A percentile compares a stretch with the other conserved stretches of the same genome.
phyloP scores from a whole-genome alignment of 768 basidiomycete species.

The Galerina sulciceps region DNA sequence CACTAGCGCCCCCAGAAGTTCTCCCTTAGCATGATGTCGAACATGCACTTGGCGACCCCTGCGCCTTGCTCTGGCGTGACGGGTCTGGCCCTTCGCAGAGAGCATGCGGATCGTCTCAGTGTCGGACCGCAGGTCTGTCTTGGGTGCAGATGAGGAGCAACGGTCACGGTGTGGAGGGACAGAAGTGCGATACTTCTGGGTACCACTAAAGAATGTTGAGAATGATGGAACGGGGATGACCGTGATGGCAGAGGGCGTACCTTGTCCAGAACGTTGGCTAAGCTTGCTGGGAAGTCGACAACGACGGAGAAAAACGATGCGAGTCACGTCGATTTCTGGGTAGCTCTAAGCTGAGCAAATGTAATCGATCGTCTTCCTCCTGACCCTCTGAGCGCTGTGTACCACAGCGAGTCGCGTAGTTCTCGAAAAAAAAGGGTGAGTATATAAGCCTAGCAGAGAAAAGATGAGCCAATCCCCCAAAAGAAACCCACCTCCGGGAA shows the following conservation, averaged over 20 bases:
- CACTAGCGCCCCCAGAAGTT: constrained; percentile 85
- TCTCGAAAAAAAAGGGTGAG: no score
- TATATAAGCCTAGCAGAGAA: no score
- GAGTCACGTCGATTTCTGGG: no score
- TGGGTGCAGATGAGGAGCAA: constrained; percentile 93
- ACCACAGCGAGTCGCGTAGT: no score
- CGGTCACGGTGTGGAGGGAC: constrained; percentile 84
- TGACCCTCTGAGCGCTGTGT: no score
- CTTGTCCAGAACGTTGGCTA: constrained; percentile 91
- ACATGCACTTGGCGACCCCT: constrained; percentile 90
- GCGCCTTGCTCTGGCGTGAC: constrained; percentile 84
- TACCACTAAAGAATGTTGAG: constrained; percentile 66
- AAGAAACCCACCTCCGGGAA: no score
- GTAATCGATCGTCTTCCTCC: no score
- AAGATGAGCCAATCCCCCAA: no score
- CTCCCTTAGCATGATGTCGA: constrained; percentile 86
- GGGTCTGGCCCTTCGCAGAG: constrained; percentile 86
- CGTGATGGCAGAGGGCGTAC: constrained; percentile 45
- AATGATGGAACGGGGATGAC: constrained; percentile 2
- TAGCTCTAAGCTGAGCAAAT: no score
- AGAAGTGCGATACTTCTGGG: constrained; percentile 92
- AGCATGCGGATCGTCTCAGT: constrained; percentile 87
- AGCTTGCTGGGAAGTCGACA: constrained; percentile 88
- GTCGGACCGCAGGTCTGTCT: constrained; percentile 89
- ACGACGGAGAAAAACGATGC: no score